Percentiles rank a stretch among this genome's conserved stretches.
Evolutionary conservation across 805 yeast genomes (phyloP).

Genomic region (Candida ovalis): DNA sequence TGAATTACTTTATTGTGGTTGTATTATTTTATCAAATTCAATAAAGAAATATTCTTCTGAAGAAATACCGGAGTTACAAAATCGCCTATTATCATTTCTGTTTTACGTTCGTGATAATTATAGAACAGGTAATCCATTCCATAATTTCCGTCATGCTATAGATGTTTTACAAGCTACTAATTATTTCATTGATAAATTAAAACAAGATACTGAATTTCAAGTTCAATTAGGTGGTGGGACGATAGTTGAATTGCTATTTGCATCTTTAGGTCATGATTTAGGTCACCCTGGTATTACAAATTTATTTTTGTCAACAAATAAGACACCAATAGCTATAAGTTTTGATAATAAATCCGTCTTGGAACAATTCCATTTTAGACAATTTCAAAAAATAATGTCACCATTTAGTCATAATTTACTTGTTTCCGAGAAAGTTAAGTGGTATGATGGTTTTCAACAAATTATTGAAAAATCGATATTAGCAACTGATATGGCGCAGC

Average conservation of each 20-base stretch:
- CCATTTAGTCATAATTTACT: constrained; percentile 10
- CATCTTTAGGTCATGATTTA: constrained; percentile 92
- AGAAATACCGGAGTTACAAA: constrained; percentile 14
- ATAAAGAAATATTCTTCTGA: background rate
- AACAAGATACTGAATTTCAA: constrained; percentile 6
- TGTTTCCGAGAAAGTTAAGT: constrained; percentile 1
- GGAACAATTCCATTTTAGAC: constrained; percentile 76
- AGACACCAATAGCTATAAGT: constrained; percentile 59
- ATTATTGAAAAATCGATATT: constrained; percentile 35
- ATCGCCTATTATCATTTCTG: constrained; percentile 54
- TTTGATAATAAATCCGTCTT: constrained; percentile 68
- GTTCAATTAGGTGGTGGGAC: constrained; percentile 30
- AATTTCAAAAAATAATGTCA: constrained; percentile 45
- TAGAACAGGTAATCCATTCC: constrained; percentile 84
- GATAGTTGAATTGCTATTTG: constrained; percentile 59
- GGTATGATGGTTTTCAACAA: background rate
- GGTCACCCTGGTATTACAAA: constrained; percentile 98
- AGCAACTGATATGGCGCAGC: constrained; percentile 93
- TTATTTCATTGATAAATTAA: constrained; percentile 41
- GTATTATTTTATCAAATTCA: constrained; percentile 40
- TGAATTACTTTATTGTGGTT: constrained; percentile 62
- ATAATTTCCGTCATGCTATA: constrained; percentile 91
- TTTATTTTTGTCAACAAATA: constrained; percentile 53
- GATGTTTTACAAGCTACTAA: constrained; percentile 92
- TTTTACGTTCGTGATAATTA: constrained; percentile 74